Base-by-base conservation (phyloP, 1,284 basidiomycete genomes). In the Hypsizygus ulmarius region DNA sequence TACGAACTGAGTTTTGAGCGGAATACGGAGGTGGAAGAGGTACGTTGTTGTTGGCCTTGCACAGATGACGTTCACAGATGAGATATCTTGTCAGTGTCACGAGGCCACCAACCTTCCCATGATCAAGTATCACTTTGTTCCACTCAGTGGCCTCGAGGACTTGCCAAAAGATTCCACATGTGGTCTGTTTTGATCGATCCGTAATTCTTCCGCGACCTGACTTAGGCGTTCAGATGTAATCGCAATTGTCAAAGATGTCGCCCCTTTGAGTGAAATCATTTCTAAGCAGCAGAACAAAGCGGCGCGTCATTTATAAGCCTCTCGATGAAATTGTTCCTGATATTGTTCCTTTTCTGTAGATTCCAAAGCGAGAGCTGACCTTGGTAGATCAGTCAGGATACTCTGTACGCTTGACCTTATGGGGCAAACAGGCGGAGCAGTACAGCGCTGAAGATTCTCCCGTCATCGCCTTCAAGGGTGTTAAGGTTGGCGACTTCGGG, bases 401-500 rank as follows among this genome's bases (percentile, higher is more conserved):
- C 64, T 84, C 84, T 28, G 86, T 96, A 30, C 82, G 91, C 25
- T 67, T 98, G 55, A 99, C 97, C 2, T 73, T 99, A 5, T 99
- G 97, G 96, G 97, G 96, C 25, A 94, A 91, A 65, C 88, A 91
- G 64, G 97, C 96, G 1, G 94, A 98, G 64, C 79, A 79, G 39
- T 99, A 87, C 64, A 66, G 69, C 11, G 66, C 81, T 34, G 74
- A 80, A 25, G 61, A 64, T 43, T 56, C 55, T 45, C 82, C 90
- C 8, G 82, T 97, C 15, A 78, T 94, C 52, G 96, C 95, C 2
- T 93, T 97, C 79, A 97, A 97, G 71, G 90, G 93, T 16, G 92
- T 93, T 60, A 95, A 90, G 69, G 93, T 99, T 34, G 86, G 93
- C 34, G 96, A 98, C 59, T 99, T 92, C 65, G 90, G 90, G 59